A percentile compares a stretch with the other conserved stretches of the same genome.
These are phyloP conservation scores for Acacia melanoxylon DNA, from an alignment of 306 rosid genomes.

Conservation along the genomic window DNA sequence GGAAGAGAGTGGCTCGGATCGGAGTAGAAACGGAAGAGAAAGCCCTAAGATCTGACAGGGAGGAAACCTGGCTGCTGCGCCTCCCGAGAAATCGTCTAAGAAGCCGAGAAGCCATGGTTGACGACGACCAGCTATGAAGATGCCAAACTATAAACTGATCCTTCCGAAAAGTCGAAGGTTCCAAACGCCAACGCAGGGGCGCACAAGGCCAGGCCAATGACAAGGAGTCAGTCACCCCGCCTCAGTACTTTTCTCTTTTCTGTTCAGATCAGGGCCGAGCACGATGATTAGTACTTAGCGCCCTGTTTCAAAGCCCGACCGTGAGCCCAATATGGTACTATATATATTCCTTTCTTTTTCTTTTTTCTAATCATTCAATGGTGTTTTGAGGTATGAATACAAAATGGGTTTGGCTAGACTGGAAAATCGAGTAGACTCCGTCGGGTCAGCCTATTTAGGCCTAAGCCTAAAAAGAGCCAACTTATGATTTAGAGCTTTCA, in stretches of 20 bases:
- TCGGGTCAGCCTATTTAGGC: rapidly evolving
- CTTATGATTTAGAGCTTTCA: too few relatives aligned
- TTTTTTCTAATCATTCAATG: too few relatives aligned
- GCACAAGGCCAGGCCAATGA: background rate
- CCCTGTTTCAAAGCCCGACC: background rate
- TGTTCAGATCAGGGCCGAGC: background rate
- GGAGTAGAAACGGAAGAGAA: constrained; percentile 68
- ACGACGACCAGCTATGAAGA: background rate
- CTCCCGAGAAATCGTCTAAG: constrained; percentile 70
- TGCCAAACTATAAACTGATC: background rate
- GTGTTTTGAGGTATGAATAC: too few relatives aligned
- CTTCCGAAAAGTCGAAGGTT: background rate
- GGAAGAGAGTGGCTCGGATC: constrained; percentile 92
- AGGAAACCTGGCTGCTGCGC: constrained; percentile 43
- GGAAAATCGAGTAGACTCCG: too few relatives aligned
- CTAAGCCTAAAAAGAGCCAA: rapidly evolving
- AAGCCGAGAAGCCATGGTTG: constrained; percentile 57
- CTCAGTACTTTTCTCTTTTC: background rate
- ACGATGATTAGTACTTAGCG: too few relatives aligned
- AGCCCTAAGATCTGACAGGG: constrained; percentile 43
- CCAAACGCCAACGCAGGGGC: background rate
- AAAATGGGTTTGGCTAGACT: too few relatives aligned
- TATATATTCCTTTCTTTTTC: too few relatives aligned
- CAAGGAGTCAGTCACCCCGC: background rate
- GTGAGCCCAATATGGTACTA: background rate